Base-by-base conservation (phyloP, 148 eudicot genomes). In the Beta vulgaris region DNA sequence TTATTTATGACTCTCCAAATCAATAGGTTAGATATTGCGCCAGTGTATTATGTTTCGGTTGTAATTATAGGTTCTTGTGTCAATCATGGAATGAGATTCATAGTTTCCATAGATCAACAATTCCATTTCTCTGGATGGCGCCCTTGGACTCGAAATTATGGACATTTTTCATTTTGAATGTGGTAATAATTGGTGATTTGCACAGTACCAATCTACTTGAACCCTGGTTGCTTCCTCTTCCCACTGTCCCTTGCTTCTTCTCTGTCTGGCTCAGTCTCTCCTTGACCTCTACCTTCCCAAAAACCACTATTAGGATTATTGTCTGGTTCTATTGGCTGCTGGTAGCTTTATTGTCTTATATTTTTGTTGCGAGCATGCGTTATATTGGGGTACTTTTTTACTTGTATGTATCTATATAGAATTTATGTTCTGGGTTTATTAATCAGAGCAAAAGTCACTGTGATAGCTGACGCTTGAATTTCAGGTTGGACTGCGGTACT, bases 401-500 rank as follows among this genome's bases (percentile, higher is more conserved):
- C 15, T 23, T 34, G 9, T 25, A 2, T 35, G 25, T 23, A 1
- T 67, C 18, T 67, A 25, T 10, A 11, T 43, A 19, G 39, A 34
- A 31, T 0, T 31, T 18, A 3, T 4, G 23, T 61, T 31, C 18
- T 61, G 39, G 44, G 26, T 32, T 4, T 71, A 11, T 51, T 2
- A 53, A 19, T 29, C 7, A 68, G 13, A 54, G 74, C 29, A 14
- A 67, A 21, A 29, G 6, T 76, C 28, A 68, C 57, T 62, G 8
- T 35, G 57, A 39, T 80, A 31, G 53, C n/a, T n/a, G n/a, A n/a
- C n/a, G n/a, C n/a, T 67, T 54, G 76, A 21, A 43, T 77, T 73
- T 78, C 91, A 96, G 99, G 98, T 93, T 85, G 98, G 99, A 73
- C 74, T 92, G 82, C 85, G 93, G 51, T 96, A 88, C 78, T 74